A percentile compares a stretch with the other conserved stretches of the same genome.
These are phyloP conservation scores for Cercospora sp. DNA, from an alignment of 2,329 filamentous ascomycete species.

Conservation along the genomic window DNA sequence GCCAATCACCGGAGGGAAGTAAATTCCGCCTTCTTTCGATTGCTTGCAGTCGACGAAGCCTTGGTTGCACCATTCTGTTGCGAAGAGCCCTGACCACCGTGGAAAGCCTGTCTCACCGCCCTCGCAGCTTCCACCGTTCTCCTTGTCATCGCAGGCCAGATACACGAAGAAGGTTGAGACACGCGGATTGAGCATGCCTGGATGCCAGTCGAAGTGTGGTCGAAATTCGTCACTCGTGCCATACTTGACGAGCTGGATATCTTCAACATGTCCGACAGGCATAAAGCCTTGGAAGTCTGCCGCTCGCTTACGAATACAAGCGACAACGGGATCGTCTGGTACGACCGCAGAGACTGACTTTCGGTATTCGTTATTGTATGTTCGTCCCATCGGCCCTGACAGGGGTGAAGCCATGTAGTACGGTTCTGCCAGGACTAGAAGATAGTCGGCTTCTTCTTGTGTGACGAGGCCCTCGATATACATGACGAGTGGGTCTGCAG, in stretches of 20 bases:
- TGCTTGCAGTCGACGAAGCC: neutral
- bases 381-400: neutral
- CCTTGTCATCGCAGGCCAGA: neutral
- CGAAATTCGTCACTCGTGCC: neutral
- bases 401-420: neutral
- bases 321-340: neutral
- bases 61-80: neutral
- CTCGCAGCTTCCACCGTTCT: neutral
- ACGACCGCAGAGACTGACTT: neutral
- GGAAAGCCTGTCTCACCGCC: neutral
- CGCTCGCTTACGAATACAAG: neutral
- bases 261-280: neutral
- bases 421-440: neutral
- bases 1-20: neutral
- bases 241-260: neutral
- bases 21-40: neutral
- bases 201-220: neutral
- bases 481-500: neutral
- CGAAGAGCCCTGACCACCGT: neutral
- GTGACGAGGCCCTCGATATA: neutral
- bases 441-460: neutral
- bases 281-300: neutral
- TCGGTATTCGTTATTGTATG: constrained; percentile 1
- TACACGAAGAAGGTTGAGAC: neutral
- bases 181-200: neutral